Base-by-base conservation (phyloP, 352 stramenopile species). In the Phytophthora pisi region DNA sequence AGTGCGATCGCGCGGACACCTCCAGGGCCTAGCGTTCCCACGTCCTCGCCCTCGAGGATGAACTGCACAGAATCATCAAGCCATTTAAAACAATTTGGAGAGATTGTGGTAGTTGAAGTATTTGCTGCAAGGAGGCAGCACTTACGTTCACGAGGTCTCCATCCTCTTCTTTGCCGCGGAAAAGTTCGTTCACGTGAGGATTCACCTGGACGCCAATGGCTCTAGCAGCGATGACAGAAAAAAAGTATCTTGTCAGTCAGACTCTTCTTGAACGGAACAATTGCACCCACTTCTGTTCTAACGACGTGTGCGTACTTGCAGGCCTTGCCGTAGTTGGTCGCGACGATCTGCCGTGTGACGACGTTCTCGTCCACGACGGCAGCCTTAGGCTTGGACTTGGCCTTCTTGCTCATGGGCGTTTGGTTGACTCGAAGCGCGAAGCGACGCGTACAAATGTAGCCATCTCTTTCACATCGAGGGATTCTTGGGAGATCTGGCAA, bases 41-140 rank as follows among this genome's bases (percentile, higher is more conserved):
- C 76, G 18, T 83, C 76, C 45, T 93, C 85, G 31, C 82, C 87
- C 69, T 93, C 87, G 2, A 95, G 71, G 55, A 95, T 88, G 58
- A 95, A 78, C 87, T 95, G 54, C 31, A 15, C 49, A 34, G 5
- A 30, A 46, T 13, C 6, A 62, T 18, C 5, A 15, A 46, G 28
- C 18, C 20, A 13, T 34, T 55, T 2, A 40, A 0, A 49, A 26
- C 18, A 24, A 49, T 20, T 20, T 20, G 20, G 20, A 20, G 20
- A 20, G 20, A 20, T 20, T 20, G 20, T 20, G 20, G 20, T 20
- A 20, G 20, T 20, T 20, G 20, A 20, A 20, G 20, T 20, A 20
- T 20, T 20, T 20, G 20, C 20, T 20, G 20, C 20, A 20, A 20
- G 1, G 20, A 20, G 20, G 20, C 20, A 20, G 3, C 13, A 26